Evolutionary conservation across 345 rosid species (phyloP).

Genomic region (Citrus hindsii): DNA sequence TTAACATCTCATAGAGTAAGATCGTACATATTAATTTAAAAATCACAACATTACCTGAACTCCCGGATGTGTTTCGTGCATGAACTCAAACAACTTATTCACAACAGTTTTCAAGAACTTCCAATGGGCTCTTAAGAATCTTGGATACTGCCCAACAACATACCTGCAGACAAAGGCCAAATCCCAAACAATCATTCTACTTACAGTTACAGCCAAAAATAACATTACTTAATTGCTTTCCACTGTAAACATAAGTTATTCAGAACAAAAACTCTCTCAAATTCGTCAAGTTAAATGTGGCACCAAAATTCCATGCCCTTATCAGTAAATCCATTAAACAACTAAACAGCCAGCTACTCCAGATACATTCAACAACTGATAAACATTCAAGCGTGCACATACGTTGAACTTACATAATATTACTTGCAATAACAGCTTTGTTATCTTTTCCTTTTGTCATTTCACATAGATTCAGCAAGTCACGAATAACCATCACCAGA

Average conservation of each 20-base stretch:
- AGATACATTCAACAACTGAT: neutral
- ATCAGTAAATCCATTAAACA: neutral
- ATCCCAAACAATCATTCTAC: neutral
- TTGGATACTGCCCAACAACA: constrained; percentile 99
- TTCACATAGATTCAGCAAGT: constrained; percentile 92
- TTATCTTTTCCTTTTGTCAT: constrained; percentile 97
- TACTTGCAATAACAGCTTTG: constrained; percentile 98
- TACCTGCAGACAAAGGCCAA: constrained; percentile 52
- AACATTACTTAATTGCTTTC: neutral
- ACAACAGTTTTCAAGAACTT: constrained; percentile 98
- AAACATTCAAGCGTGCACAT: neutral
- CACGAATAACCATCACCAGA: constrained; percentile 97
- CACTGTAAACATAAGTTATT: neutral
- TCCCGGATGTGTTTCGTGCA: constrained; percentile 99
- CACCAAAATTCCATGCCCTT: neutral
- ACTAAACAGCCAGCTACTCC: neutral
- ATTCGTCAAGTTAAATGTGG: neutral
- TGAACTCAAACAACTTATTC: constrained; percentile 95
- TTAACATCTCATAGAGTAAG: neutral
- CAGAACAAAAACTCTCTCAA: neutral
- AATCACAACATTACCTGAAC: constrained; percentile 70
- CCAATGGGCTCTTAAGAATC: constrained; percentile 99
- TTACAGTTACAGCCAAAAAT: neutral
- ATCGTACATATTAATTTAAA: neutral
- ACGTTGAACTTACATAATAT: constrained; percentile 76